A percentile compares a stretch with the other conserved stretches of the same genome.
These are phyloP conservation scores for Aureobasidium pullulans DNA, from an alignment of 2,329 filamentous ascomycete genomes.

Conservation along the genomic window DNA sequence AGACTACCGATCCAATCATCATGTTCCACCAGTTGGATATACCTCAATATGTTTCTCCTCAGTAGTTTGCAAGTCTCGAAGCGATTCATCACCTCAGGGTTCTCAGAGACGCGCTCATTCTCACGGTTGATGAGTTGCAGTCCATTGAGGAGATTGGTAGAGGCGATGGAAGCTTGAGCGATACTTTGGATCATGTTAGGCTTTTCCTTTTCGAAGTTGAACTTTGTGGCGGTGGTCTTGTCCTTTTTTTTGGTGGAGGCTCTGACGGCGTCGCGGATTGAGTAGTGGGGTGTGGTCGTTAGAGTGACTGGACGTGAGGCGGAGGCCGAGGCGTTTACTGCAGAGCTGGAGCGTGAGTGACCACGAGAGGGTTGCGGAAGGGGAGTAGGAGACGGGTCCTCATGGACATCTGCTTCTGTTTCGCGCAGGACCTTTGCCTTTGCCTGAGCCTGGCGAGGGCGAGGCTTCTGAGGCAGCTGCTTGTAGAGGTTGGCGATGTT, in stretches of 20 bases:
- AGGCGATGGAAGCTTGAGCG: constrained; percentile 78
- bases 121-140: constrained; percentile 90
- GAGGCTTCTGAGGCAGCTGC: constrained; percentile 59
- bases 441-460: constrained; percentile 43
- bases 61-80: constrained; percentile 86
- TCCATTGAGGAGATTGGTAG: constrained; percentile 83
- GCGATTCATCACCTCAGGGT: constrained; percentile 62
- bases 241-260: constrained; percentile 31
- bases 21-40: constrained; percentile 84
- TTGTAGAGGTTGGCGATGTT: constrained; percentile 72
- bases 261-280: constrained; percentile 20
- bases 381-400: constrained; percentile 22
- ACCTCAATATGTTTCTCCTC: constrained; percentile 75
- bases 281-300: constrained; percentile 22
- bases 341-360: constrained; percentile 17
- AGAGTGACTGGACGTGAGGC: constrained; percentile 25
- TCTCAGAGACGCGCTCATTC: constrained; percentile 77
- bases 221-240: constrained; percentile 52
- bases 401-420: constrained; percentile 62
- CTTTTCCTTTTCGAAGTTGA: constrained; percentile 83
- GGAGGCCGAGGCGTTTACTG: constrained; percentile 27
- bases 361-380: constrained; percentile 16
- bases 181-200: constrained; percentile 81
- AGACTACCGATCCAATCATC: constrained; percentile 89
- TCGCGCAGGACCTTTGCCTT: constrained; percentile 78